Conservation (phyloP, 345 rosid species). For the Corchorus olitorius region DNA sequence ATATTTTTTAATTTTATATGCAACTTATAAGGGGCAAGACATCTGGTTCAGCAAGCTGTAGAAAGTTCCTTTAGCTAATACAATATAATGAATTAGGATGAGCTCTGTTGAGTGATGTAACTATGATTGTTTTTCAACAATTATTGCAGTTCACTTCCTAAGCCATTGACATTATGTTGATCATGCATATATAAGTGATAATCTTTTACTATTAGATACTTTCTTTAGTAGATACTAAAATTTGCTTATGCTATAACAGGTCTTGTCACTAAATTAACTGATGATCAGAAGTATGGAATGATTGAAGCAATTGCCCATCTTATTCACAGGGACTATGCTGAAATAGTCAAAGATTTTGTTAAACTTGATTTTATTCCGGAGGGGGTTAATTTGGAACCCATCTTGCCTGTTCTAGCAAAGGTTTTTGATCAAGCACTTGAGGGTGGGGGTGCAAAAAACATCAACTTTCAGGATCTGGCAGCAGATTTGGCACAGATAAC, state of each 20-base stretch:
- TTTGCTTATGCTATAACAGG: conserved; percentile 47
- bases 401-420: conserved; percentile 89
- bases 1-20: not conserved
- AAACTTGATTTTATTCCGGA: conserved; percentile 92
- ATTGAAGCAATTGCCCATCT: conserved; percentile 97
- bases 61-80: not conserved
- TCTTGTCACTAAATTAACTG: conserved; percentile 86
- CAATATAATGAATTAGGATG: too few relatives aligned
- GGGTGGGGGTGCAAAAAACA: conserved; percentile 94
- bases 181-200: not conserved
- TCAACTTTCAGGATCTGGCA: conserved; percentile 95
- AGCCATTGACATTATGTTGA: not conserved
- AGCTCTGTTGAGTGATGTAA: not conserved
- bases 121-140: conserved; percentile 5
- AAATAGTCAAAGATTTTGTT: conserved; percentile 92
- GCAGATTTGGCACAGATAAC: conserved; percentile 96
- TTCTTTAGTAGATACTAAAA: conserved; percentile 18
- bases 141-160: not conserved
- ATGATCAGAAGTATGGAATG: conserved; percentile 99
- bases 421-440: conserved; percentile 99
- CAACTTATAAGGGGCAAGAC: not conserved
- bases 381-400: conserved; percentile 94
- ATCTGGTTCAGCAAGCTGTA: not conserved
- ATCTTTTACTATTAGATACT: not conserved
- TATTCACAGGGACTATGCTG: conserved; percentile 87